Percentiles rank a stretch among this genome's conserved stretches.
phyloP scores from a whole-genome alignment of 148 eudicot species.

The Vaccinium macrocarpon region DNA sequence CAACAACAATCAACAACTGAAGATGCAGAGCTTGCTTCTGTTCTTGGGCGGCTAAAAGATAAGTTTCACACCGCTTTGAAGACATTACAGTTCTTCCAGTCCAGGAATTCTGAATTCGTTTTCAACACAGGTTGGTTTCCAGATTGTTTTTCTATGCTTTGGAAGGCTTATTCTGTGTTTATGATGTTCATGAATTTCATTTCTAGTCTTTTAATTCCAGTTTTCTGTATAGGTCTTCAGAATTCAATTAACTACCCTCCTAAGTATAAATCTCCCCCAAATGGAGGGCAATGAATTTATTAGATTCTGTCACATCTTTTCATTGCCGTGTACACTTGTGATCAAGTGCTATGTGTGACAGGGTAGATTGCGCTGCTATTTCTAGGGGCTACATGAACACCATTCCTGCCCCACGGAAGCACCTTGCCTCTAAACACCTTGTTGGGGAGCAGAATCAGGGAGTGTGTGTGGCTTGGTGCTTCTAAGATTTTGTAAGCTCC shows the following conservation, averaged over 20 bases:
- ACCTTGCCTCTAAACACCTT: background rate
- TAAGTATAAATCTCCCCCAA: background rate
- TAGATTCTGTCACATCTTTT: background rate
- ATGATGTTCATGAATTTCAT: background rate
- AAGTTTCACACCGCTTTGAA: conserved; percentile 57
- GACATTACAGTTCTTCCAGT: conserved; percentile 57
- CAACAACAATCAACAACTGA: conserved; percentile 50
- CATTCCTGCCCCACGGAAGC: background rate
- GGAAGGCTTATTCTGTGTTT: background rate
- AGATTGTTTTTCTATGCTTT: background rate
- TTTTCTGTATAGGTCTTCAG: background rate
- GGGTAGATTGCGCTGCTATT: background rate
- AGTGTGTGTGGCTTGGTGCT: background rate
- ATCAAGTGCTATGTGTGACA: background rate
- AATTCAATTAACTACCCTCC: background rate
- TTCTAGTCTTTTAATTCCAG: background rate
- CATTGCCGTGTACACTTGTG: background rate
- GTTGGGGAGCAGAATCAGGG: background rate
- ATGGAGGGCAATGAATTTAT: background rate
- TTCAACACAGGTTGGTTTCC: conserved; percentile 76
- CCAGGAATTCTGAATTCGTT: conserved; percentile 72
- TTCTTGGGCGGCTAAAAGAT: conserved; percentile 51
- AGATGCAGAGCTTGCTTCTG: conserved; percentile 61
- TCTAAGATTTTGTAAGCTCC: background rate
- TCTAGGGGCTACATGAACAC: background rate